phyloP scores from a whole-genome alignment of 2,329 filamentous ascomycete species.

The Erysiphe neolycopersici region DNA sequence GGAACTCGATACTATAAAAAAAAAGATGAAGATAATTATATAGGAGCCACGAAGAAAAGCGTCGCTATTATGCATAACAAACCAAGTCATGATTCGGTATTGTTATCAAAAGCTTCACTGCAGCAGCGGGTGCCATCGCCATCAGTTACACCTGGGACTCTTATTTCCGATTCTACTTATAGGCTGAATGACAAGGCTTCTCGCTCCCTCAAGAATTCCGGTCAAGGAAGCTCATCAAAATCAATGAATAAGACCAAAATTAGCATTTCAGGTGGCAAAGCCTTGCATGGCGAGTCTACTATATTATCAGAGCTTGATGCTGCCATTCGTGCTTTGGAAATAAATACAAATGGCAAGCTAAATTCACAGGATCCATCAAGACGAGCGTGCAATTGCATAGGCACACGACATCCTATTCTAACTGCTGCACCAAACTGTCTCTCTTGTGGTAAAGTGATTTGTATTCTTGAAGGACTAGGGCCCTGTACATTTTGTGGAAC shows the following conservation, averaged over 20 bases:
- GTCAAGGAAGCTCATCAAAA: slow-evolving; percentile 21
- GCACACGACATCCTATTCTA: slow-evolving; percentile 62
- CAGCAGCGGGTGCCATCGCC: slow-evolving; percentile 19
- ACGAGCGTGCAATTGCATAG: slow-evolving; percentile 67
- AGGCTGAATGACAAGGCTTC: slow-evolving; percentile 23
- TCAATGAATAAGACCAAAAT: slow-evolving; percentile 30
- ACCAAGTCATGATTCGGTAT: slow-evolving; percentile 1
- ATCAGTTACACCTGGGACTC: slow-evolving; percentile 33
- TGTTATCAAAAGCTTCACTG: slow-evolving; percentile 14
- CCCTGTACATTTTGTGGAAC: slow-evolving; percentile 77
- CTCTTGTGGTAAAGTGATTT: slow-evolving; percentile 82
- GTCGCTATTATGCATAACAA: no score
- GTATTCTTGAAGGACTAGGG: slow-evolving; percentile 75
- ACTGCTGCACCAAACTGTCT: slow-evolving; percentile 83
- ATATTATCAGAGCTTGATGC: slow-evolving; percentile 45
- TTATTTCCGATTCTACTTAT: slow-evolving; percentile 47
- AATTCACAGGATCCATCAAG: slow-evolving; percentile 23
- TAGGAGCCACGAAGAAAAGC: slow-evolving; percentile 19
- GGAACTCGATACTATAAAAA: slow-evolving; percentile 39
- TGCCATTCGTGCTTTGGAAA: slow-evolving; percentile 67
- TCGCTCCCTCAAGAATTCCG: slow-evolving; percentile 9
- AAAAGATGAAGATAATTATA: slow-evolving; percentile 45
- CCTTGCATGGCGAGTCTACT: slow-evolving; percentile 60
- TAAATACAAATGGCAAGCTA: slow-evolving; percentile 69
- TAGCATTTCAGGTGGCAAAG: slow-evolving; percentile 46